Conservation (phyloP, 2,329 filamentous ascomycete species). For the Lachnellula suecica region DNA sequence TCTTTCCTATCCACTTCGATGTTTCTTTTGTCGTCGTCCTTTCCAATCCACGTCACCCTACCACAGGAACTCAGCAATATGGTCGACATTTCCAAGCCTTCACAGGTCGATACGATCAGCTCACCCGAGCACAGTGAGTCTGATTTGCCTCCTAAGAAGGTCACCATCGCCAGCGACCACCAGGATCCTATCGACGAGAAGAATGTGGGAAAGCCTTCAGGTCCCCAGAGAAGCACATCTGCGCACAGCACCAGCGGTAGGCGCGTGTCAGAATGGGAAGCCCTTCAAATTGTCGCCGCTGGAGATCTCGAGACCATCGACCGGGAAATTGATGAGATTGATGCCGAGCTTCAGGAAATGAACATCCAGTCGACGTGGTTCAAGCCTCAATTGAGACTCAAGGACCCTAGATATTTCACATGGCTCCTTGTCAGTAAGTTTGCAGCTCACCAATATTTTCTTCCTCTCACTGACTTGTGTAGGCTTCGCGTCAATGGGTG, state of each 20-base stretch:
- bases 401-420: constrained; percentile 64
- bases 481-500: constrained; percentile 73
- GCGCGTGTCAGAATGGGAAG: constrained; percentile 29
- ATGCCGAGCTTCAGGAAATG: constrained; percentile 28
- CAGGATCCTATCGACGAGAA: constrained; percentile 17
- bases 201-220: neutral
- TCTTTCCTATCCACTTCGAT: neutral
- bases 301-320: constrained; percentile 32
- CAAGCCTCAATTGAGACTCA: constrained; percentile 55
- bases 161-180: neutral
- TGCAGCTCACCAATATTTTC: neutral
- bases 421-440: constrained; percentile 28
- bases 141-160: constrained; percentile 4
- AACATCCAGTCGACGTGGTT: constrained; percentile 24
- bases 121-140: constrained; percentile 14
- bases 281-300: constrained; percentile 30
- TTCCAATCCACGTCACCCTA: neutral
- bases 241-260: neutral
- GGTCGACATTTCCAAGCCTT: constrained; percentile 13
- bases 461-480: neutral
- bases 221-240: neutral
- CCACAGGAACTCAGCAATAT: constrained; percentile 7
- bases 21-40: neutral
- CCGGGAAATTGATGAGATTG: constrained; percentile 34
- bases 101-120: constrained; percentile 12